Conservation (phyloP, 2,329 filamentous ascomycete genomes). For the Claviceps sp. region DNA sequence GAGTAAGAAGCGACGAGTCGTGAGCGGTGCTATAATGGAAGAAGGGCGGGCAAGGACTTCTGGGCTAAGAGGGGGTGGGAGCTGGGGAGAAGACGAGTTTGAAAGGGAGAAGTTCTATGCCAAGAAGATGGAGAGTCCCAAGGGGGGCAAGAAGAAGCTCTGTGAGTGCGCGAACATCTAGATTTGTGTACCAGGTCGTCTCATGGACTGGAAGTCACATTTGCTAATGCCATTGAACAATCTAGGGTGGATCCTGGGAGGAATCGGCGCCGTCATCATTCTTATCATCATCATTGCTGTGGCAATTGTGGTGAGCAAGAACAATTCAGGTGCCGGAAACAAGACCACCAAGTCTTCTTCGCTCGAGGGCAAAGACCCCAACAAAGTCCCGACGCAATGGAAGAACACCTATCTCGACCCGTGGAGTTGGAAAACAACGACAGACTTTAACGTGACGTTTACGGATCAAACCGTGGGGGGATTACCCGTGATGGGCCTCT, state of each 20-base stretch:
- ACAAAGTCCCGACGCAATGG: conserved; percentile 49
- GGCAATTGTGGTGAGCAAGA: conserved; percentile 53
- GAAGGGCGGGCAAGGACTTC: conserved; percentile 39
- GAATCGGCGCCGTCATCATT: conserved; percentile 39
- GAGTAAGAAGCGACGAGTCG: conserved; percentile 45
- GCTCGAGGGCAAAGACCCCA: conserved; percentile 38
- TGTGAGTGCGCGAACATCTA: conserved; percentile 28
- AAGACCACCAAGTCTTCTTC: conserved; percentile 14
- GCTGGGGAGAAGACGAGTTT: conserved; percentile 28
- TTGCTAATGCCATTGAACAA: conserved; percentile 10
- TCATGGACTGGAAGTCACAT: too few species aligned
- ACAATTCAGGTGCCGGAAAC: conserved; percentile 26
- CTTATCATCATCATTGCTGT: conserved; percentile 56
- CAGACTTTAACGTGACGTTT: conserved; percentile 88
- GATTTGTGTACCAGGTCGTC: neutral
- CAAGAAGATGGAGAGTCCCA: conserved; percentile 30
- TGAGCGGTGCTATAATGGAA: conserved; percentile 56
- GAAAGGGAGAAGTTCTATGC: conserved; percentile 33
- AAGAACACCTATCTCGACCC: conserved; percentile 74
- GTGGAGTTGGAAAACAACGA: conserved; percentile 81
- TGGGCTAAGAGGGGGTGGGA: conserved; percentile 30
- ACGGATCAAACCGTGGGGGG: conserved; percentile 74
- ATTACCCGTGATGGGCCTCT: conserved; percentile 82
- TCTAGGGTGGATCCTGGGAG: conserved; percentile 40
- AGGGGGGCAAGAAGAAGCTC: conserved; percentile 45